A percentile compares a stretch with the other conserved stretches of the same genome.
Conservation (phyloP, 2,329 filamentous ascomycete species). For the Pezicula carpinea region DNA sequence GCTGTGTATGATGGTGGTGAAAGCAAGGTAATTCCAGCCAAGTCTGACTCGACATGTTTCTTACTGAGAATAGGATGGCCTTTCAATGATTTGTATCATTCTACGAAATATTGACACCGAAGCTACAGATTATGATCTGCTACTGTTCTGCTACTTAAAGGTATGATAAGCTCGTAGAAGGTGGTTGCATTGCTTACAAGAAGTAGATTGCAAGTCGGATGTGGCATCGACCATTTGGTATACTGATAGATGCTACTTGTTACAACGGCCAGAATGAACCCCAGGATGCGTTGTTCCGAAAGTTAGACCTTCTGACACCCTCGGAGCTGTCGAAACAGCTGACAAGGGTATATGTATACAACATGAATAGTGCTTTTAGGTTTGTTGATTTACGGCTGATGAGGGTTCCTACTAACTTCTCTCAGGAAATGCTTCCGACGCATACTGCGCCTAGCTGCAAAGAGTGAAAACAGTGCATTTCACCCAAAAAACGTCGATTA, state of each 20-base stretch:
- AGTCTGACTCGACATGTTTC: neutral
- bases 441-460: constrained; percentile 55
- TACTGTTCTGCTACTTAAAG: constrained; percentile 66
- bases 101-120: constrained; percentile 63
- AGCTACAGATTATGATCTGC: constrained; percentile 59
- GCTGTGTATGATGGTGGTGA: constrained; percentile 68
- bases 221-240: constrained; percentile 64
- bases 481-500: constrained; percentile 63
- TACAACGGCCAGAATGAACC: constrained; percentile 65
- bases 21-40: constrained; percentile 48
- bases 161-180: constrained; percentile 29
- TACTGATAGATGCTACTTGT: constrained; percentile 66
- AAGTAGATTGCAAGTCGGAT: constrained; percentile 60
- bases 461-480: constrained; percentile 55
- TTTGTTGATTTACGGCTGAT: constrained; percentile 58
- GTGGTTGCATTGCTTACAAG: constrained; percentile 1
- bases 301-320: constrained; percentile 57
- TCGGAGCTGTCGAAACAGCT: constrained; percentile 56
- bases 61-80: constrained; percentile 46
- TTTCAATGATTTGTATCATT: constrained; percentile 66
- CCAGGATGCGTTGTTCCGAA: constrained; percentile 60
- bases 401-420: constrained; percentile 34
- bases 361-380: constrained; percentile 67
- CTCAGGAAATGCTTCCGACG: constrained; percentile 59
- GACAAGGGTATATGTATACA: constrained; percentile 62